Conservation (phyloP, 2,329 filamentous ascomycete genomes). For the Colletotrichum liaoningense region DNA sequence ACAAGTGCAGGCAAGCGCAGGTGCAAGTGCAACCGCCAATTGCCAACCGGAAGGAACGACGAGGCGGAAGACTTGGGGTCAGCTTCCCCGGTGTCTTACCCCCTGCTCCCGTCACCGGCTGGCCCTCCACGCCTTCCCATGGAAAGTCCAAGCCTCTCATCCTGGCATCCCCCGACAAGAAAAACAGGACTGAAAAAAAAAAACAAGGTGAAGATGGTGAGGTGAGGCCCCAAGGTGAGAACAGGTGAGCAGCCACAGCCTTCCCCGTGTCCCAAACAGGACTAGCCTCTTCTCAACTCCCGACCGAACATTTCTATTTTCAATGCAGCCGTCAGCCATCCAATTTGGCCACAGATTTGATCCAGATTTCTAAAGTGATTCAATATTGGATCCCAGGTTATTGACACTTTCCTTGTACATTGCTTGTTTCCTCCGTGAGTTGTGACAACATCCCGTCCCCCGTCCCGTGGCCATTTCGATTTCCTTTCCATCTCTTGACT, state of each 20-base stretch:
- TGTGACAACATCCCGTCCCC: no score
- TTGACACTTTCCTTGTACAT: background rate
- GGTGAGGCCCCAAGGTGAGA: background rate
- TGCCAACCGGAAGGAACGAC: constrained; percentile 1
- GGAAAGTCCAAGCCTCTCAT: background rate
- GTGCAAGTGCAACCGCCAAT: background rate
- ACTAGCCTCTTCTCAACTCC: constrained; percentile 24
- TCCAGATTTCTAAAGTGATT: background rate
- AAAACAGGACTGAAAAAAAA: background rate
- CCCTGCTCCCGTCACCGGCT: background rate
- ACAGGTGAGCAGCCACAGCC: constrained; percentile 14
- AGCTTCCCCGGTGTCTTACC: constrained; percentile 10
- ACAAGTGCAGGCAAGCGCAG: background rate
- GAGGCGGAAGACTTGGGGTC: background rate
- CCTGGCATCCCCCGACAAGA: background rate
- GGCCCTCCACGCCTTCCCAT: background rate
- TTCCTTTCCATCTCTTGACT: constrained; percentile 17
- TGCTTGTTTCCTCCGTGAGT: constrained; percentile 16
- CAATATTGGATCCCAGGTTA: background rate
- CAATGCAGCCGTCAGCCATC: background rate
- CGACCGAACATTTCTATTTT: constrained; percentile 26
- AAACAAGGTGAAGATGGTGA: background rate
- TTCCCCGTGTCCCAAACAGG: background rate
- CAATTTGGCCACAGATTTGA: background rate
- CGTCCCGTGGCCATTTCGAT: background rate